Evolutionary conservation across 208 protist species (phyloP).

Genomic region (Trypanosoma lewisi): DNA sequence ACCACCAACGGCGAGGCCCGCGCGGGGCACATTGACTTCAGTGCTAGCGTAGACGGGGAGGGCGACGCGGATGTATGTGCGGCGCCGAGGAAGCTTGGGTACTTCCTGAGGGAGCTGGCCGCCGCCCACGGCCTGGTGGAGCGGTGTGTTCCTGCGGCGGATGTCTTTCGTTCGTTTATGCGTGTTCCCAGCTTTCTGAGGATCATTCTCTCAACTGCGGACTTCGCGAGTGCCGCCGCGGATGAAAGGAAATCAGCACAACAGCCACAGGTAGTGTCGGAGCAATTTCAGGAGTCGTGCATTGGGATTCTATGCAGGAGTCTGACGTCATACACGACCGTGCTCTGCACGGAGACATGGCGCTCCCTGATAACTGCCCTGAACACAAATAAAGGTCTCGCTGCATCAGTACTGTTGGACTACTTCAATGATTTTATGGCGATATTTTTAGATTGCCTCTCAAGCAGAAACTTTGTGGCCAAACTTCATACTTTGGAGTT

Average conservation of each 20-base stretch:
- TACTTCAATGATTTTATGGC: constrained; percentile 35
- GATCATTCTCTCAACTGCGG: constrained; percentile 18
- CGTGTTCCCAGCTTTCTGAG: constrained; percentile 22
- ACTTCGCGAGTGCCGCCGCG: neutral
- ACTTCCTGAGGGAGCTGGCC: constrained; percentile 23
- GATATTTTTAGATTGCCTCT: constrained; percentile 19
- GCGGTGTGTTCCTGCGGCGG: constrained; percentile 34
- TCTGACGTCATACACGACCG: constrained; percentile 22
- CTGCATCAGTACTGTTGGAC: constrained; percentile 31
- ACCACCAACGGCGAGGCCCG: constrained; percentile 19
- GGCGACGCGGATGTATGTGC: neutral
- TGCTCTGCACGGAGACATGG: constrained; percentile 54
- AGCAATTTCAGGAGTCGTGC: constrained; percentile 23
- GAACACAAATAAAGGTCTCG: constrained; percentile 27
- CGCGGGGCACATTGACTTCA: constrained; percentile 13
- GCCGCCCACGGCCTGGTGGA: constrained; percentile 32
- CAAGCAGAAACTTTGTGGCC: constrained; percentile 28
- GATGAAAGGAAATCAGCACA: neutral
- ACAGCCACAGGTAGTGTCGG: neutral
- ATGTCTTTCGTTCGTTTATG: constrained; percentile 28
- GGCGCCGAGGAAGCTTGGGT: constrained; percentile 9
- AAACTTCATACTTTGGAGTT: constrained; percentile 35
- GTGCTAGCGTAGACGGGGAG: neutral
- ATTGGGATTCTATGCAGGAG: constrained; percentile 26
- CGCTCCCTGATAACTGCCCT: constrained; percentile 37